Base-by-base conservation (phyloP, 345 rosid species). In the Raphanus raphanistrum region DNA sequence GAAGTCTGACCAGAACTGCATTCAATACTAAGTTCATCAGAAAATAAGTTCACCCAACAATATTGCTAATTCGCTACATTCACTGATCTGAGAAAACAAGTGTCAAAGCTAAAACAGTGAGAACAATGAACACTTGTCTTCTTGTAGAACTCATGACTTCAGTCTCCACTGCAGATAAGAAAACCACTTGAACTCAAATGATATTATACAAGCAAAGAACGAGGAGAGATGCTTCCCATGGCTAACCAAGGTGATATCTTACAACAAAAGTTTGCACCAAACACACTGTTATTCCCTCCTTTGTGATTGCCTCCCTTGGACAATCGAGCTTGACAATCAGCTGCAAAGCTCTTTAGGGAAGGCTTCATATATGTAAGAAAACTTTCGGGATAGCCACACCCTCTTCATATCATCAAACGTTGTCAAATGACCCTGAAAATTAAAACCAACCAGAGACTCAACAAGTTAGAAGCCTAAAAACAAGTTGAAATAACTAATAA, bases 191-290 rank as follows among this genome's bases (percentile, higher is more conserved):
- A n/a, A n/a, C n/a, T n/a, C n/a, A n/a, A n/a, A n/a, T n/a, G n/a
- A n/a, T n/a, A n/a, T n/a, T n/a, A n/a, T n/a, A n/a, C 91, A 71
- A 90, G 90, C 90, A 96, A 86, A 82, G 86, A 82, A 35, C 98
- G 90, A 35, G 99, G 98, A 81, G 99, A 93, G 70, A 93, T 79
- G 84, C 94, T 90, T 71, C 99, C 99, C 82, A 79, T 83, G 35
- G 89, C 87, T 55, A 96, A 85, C 99, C 99, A 96, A 43, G 99
- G 97, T 70, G 97, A 92, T 36, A 96, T 91, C 80, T 96, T 96
- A 88, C 95, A 88, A 50, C 97, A 96, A 66, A 96, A 93, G 84
- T 87, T 93, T 50, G 99, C 96, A 71, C 98, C 97, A 73, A 86
- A 91, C 71, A 96, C 81, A 84, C 87, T 90, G 63, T 85, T 87